These are phyloP conservation scores for Hortiboletus flavorubellus DNA, from an alignment of 768 basidiomycete species.

Conservation along the genomic window DNA sequence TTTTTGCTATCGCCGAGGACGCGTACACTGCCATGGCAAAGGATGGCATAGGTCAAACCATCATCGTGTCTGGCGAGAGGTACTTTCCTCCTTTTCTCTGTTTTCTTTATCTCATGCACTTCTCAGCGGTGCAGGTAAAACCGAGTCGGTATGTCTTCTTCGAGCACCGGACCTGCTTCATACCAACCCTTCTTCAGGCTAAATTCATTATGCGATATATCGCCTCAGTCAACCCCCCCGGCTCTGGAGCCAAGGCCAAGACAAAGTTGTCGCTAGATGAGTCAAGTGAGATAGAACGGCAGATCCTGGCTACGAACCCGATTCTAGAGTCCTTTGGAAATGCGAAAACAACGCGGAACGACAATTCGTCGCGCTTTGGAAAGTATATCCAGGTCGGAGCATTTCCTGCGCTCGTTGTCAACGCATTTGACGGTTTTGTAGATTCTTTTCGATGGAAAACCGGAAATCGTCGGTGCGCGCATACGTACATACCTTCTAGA, in stretches of 20 bases:
- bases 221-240: conserved; percentile 91
- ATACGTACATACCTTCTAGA: conserved; percentile 98
- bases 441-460: conserved; percentile 95
- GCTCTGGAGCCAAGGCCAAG: conserved; percentile 55
- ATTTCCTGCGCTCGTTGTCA: neutral
- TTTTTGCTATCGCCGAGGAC: conserved; percentile 99
- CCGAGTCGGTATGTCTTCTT: conserved; percentile 72
- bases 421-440: conserved; percentile 30
- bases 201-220: conserved; percentile 99
- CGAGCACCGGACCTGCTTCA: neutral
- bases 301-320: conserved; percentile 98
- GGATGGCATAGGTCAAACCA: conserved; percentile 93
- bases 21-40: conserved; percentile 97
- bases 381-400: conserved; percentile 89
- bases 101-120: conserved; percentile 10
- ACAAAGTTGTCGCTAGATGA: conserved; percentile 77
- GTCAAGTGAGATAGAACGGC: conserved; percentile 92
- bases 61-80: conserved; percentile 98
- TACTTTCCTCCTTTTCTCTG: conserved; percentile 28
- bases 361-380: conserved; percentile 98
- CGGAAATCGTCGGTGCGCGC: conserved; percentile 98
- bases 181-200: conserved; percentile 47
- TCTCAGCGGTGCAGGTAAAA: conserved; percentile 96
- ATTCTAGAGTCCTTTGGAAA: conserved; percentile 99
- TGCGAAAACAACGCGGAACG: conserved; percentile 98